phyloP scores from a whole-genome alignment of 345 rosid species.

The Arabis alpina region DNA sequence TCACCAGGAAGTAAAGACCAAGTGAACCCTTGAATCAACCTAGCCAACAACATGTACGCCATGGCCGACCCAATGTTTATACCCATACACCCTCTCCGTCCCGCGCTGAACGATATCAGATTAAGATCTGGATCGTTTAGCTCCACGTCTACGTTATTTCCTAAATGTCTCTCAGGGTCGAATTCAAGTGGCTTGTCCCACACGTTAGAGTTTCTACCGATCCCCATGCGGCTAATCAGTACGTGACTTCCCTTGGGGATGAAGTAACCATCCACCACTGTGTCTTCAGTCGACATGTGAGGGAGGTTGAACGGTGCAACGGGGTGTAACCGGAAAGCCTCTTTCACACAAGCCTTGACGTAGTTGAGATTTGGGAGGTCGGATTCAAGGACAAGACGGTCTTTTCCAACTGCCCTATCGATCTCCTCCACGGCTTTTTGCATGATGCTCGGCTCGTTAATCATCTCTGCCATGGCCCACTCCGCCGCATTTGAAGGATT shows the following conservation, averaged over 20 bases:
- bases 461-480: conserved; percentile 65
- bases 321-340: conserved; percentile 61
- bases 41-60: conserved; percentile 55
- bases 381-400: conserved; percentile 56
- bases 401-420: conserved; percentile 53
- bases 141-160: conserved; percentile 16
- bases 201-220: conserved; percentile 53
- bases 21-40: conserved; percentile 55
- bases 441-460: conserved; percentile 51
- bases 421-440: conserved; percentile 50
- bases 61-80: conserved; percentile 49
- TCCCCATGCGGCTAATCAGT: conserved; percentile 47
- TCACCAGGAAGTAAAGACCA: conserved; percentile 43
- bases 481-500: conserved; percentile 64
- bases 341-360: conserved; percentile 57
- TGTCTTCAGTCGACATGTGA: conserved; percentile 44
- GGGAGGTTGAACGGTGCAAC: conserved; percentile 52
- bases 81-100: conserved; percentile 58
- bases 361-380: conserved; percentile 52
- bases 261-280: conserved; percentile 47
- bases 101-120: conserved; percentile 54
- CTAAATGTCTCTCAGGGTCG: conserved; percentile 56
- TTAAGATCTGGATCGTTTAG: conserved; percentile 44
- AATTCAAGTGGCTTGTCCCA: conserved; percentile 57
- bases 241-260: conserved; percentile 64